Percentiles rank a stretch among this genome's conserved stretches.
phyloP scores from a whole-genome alignment of 1,139 yeast genomes.

The Insectozyma bohioensis region DNA sequence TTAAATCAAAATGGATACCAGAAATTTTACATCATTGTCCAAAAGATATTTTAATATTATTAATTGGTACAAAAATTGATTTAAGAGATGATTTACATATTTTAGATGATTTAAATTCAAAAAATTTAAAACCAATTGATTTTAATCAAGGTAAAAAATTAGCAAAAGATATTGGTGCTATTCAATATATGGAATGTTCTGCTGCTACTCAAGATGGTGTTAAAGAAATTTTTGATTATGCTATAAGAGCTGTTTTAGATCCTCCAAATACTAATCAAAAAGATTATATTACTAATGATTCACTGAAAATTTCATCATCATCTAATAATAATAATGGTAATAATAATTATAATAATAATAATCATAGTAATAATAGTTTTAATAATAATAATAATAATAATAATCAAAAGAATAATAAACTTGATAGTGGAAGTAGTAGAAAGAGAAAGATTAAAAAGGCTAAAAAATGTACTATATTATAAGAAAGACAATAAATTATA shows the following conservation, averaged over 20 bases:
- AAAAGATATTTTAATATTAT: constrained; percentile 65
- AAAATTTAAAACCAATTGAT: constrained; percentile 62
- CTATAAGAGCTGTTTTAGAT: constrained; percentile 68
- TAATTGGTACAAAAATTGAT: constrained; percentile 87
- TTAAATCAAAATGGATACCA: constrained; percentile 77
- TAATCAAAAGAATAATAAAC: too few relatives aligned
- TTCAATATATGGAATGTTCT: constrained; percentile 82
- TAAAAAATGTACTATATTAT: constrained; percentile 51
- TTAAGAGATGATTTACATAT: constrained; percentile 79
- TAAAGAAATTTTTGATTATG: constrained; percentile 77
- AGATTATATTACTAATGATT: constrained; percentile 10
- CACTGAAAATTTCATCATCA: constrained; percentile 5
- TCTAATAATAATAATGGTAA: background rate
- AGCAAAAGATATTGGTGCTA: constrained; percentile 73
- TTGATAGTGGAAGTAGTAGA: too few relatives aligned
- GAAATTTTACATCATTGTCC: constrained; percentile 88
- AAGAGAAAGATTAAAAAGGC: constrained; percentile 43
- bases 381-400: too few relatives aligned
- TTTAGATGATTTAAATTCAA: constrained; percentile 66
- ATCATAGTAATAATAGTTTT: background rate
- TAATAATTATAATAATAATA: background rate
- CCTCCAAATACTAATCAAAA: constrained; percentile 39
- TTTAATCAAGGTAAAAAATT: constrained; percentile 62
- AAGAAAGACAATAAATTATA: too few relatives aligned
- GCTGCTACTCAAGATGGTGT: constrained; percentile 92